Percentiles rank a stretch among this genome's conserved stretches.
Conservation (phyloP, 75 land plant genomes). For the Pinus tabuliformis region DNA sequence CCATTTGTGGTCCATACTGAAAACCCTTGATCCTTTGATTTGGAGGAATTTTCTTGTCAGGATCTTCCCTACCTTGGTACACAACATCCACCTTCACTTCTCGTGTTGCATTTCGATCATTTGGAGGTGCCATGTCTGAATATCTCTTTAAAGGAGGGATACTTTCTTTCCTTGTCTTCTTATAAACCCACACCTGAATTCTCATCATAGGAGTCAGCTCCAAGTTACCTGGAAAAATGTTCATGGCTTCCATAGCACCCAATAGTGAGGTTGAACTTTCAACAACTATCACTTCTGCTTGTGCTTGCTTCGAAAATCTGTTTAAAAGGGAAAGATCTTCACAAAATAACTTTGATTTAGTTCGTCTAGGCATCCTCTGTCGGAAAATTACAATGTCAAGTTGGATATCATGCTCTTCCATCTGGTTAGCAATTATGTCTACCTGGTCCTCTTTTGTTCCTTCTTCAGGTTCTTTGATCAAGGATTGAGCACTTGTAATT, state of each 20-base stretch:
- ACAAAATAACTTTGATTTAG: slow-evolving; percentile 17
- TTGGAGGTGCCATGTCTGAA: slow-evolving; percentile 75
- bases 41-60: slow-evolving; percentile 69
- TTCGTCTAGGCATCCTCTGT: slow-evolving; percentile 15
- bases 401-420: slow-evolving; percentile 71
- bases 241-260: slow-evolving; percentile 76
- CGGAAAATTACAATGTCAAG: slow-evolving; percentile 68
- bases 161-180: slow-evolving; percentile 79
- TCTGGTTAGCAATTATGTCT: slow-evolving; percentile 53
- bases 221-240: slow-evolving; percentile 75
- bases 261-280: slow-evolving; percentile 60
- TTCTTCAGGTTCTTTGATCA: slow-evolving; percentile 66
- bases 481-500: slow-evolving; percentile 60
- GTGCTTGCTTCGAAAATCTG: slow-evolving; percentile 53
- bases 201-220: slow-evolving; percentile 76
- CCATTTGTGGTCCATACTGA: slow-evolving; percentile 84
- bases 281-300: slow-evolving; percentile 46
- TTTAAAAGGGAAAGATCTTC: slow-evolving; percentile 61
- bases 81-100: slow-evolving; percentile 87
- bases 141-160: slow-evolving; percentile 83
- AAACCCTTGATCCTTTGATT: slow-evolving; percentile 88
- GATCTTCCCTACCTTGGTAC: slow-evolving; percentile 73
- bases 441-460: slow-evolving; percentile 90
- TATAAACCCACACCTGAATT: slow-evolving; percentile 97
- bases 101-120: slow-evolving; percentile 70